Percentiles rank a stretch among this genome's conserved stretches.
phyloP scores from a whole-genome alignment of 257 asterid genomes.

The Penstemon eatonii region DNA sequence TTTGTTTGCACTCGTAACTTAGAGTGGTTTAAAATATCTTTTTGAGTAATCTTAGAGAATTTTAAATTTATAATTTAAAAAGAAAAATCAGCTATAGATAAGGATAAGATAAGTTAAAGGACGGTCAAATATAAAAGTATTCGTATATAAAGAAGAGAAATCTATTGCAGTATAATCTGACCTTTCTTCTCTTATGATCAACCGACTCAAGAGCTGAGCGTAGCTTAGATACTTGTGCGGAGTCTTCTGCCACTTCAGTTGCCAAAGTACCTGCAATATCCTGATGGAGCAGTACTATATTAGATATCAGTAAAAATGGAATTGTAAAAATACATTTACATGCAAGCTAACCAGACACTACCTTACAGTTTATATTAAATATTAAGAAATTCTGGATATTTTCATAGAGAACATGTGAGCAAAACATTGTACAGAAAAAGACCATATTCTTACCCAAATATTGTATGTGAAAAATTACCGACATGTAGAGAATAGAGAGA shows the following conservation, averaged over 20 bases:
- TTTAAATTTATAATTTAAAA: background rate
- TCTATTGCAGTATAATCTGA: constrained; percentile 23
- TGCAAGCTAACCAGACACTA: constrained; percentile 17
- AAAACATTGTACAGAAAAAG: background rate
- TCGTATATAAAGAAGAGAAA: constrained; percentile 18
- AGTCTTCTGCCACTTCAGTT: constrained; percentile 86
- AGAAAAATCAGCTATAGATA: constrained; percentile 4
- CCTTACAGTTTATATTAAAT: constrained; percentile 8
- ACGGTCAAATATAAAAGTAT: background rate
- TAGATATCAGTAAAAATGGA: constrained; percentile 18
- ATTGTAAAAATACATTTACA: constrained; percentile 1
- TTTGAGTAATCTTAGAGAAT: background rate
- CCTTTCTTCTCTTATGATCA: constrained; percentile 98
- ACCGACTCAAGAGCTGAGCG: constrained; percentile 98
- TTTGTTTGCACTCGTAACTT: constrained; percentile 8
- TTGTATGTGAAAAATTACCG: constrained; percentile 5
- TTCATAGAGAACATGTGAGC: constrained; percentile 3
- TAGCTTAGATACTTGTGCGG: constrained; percentile 91
- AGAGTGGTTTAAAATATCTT: constrained; percentile 10
- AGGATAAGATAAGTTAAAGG: background rate
- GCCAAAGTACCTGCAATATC: constrained; percentile 99
- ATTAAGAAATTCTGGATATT: background rate
- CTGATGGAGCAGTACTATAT: constrained; percentile 42
- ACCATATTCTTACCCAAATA: constrained; percentile 5
- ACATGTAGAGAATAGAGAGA: constrained; percentile 19